phyloP scores from a whole-genome alignment of 257 asterid genomes.

The Osmanthus fragrans region DNA sequence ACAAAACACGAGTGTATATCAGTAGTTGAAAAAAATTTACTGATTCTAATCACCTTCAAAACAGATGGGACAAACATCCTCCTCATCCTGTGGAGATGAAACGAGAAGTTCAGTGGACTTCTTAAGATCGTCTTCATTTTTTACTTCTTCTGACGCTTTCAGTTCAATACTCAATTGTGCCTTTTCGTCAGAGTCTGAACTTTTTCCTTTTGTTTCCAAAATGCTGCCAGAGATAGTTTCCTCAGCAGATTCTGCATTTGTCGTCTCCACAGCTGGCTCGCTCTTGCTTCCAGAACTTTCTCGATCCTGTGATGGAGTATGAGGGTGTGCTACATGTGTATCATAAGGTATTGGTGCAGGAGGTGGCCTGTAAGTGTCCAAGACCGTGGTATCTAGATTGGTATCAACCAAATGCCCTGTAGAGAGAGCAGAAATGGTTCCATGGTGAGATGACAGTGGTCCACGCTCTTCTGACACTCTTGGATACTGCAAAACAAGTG shows the following conservation, averaged over 20 bases:
- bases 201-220: slow-evolving; percentile 48
- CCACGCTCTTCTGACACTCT: slow-evolving; percentile 54
- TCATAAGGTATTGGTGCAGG: slow-evolving; percentile 83
- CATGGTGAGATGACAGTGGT: slow-evolving; percentile 59
- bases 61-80: slow-evolving; percentile 88
- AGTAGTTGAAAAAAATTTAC: not conserved
- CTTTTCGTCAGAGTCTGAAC: slow-evolving; percentile 49
- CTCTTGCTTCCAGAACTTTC: slow-evolving; percentile 42
- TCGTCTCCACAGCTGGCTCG: slow-evolving; percentile 40
- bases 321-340: slow-evolving; percentile 43
- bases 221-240: slow-evolving; percentile 41
- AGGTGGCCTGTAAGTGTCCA: slow-evolving; percentile 77
- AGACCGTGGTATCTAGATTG: slow-evolving; percentile 77
- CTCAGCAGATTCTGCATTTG: slow-evolving; percentile 35
- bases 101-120: slow-evolving; percentile 43
- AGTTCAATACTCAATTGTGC: slow-evolving; percentile 35
- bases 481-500: slow-evolving; percentile 57
- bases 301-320: slow-evolving; percentile 41
- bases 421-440: slow-evolving; percentile 51
- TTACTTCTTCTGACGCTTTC: slow-evolving; percentile 41
- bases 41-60: slow-evolving; percentile 65
- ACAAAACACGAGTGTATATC: not conserved
- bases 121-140: slow-evolving; percentile 60
- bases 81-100: slow-evolving; percentile 59
- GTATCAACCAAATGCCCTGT: slow-evolving; percentile 81